These are phyloP conservation scores for Trypanosomatidae sp. DNA, from an alignment of 208 protist species.

Conservation along the genomic window DNA sequence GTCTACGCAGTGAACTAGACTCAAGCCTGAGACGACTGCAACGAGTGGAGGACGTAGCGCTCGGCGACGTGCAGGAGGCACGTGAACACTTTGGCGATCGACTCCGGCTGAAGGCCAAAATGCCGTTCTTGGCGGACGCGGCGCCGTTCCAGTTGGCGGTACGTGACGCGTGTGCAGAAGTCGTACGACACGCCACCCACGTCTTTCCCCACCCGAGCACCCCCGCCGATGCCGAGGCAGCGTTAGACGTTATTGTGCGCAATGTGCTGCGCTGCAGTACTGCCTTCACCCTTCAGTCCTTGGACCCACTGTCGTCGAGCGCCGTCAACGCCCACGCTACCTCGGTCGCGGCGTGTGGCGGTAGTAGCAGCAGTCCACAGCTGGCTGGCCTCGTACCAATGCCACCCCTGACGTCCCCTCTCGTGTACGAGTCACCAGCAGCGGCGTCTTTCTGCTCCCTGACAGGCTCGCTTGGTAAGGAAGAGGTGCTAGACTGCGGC, in stretches of 20 bases:
- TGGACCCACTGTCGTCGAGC: slow-evolving; percentile 26
- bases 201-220: slow-evolving; percentile 40
- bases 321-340: not conserved
- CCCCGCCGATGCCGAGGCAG: slow-evolving; percentile 23
- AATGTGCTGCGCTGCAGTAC: slow-evolving; percentile 26
- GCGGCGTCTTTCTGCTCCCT: not conserved
- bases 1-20: slow-evolving; percentile 34
- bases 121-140: slow-evolving; percentile 21
- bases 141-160: slow-evolving; percentile 42
- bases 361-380: slow-evolving; percentile 1
- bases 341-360: slow-evolving; percentile 1
- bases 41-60: slow-evolving; percentile 15
- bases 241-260: slow-evolving; percentile 46
- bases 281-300: slow-evolving; percentile 17
- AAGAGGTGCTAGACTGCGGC: not conserved
- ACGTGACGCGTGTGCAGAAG: slow-evolving; percentile 43
- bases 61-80: slow-evolving; percentile 20
- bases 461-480: not conserved
- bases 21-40: slow-evolving; percentile 18
- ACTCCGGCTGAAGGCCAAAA: slow-evolving; percentile 6
- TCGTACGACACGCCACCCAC: slow-evolving; percentile 35
- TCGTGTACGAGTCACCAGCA: not conserved
- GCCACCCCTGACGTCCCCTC: slow-evolving; percentile 5
- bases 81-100: slow-evolving; percentile 13
- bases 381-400: slow-evolving; percentile 4